phyloP scores from a whole-genome alignment of 2,329 filamentous ascomycete genomes.

The Cladosporium sp. region DNA sequence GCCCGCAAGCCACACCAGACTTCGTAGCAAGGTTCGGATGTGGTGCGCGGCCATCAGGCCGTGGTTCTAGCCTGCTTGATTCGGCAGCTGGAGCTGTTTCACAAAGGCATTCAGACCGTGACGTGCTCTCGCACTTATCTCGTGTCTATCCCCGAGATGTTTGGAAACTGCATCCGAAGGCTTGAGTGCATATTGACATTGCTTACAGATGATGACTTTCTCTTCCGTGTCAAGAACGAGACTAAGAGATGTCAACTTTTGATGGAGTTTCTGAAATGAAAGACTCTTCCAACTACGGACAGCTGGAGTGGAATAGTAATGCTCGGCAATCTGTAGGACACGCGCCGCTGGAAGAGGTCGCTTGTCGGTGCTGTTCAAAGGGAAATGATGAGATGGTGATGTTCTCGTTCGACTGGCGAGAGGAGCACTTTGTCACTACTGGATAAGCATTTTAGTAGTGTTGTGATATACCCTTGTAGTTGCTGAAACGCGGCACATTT shows the following conservation, averaged over 20 bases:
- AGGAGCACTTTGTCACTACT: constrained; percentile 7
- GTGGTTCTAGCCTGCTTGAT: constrained; percentile 5
- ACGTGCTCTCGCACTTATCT: constrained; percentile 1
- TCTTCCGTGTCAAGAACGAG: not conserved
- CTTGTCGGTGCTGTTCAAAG: constrained; percentile 1
- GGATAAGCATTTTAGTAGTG: not conserved
- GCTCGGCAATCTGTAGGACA: constrained; percentile 2
- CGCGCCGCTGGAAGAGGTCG: not conserved
- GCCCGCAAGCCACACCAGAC: constrained; percentile 1
- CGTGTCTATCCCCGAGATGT: constrained; percentile 6
- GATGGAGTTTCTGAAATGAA: constrained; percentile 2
- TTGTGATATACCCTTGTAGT: not conserved
- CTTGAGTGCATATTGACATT: constrained; percentile 5
- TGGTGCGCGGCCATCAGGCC: not conserved
- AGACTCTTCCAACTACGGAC: constrained; percentile 3
- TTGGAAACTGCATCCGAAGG: constrained; percentile 5
- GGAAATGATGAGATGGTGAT: not conserved
- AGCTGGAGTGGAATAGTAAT: not conserved
- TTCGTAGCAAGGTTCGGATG: constrained; percentile 2
- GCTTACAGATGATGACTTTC: constrained; percentile 2
- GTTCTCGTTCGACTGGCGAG: not conserved
- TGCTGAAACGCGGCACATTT: constrained; percentile 6
- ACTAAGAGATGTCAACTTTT: constrained; percentile 2
- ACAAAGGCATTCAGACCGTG: constrained; percentile 1
- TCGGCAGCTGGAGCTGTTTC: constrained; percentile 2